phyloP scores from a whole-genome alignment of 2,329 filamentous ascomycete species.

The Aspergillus calidoustus region DNA sequence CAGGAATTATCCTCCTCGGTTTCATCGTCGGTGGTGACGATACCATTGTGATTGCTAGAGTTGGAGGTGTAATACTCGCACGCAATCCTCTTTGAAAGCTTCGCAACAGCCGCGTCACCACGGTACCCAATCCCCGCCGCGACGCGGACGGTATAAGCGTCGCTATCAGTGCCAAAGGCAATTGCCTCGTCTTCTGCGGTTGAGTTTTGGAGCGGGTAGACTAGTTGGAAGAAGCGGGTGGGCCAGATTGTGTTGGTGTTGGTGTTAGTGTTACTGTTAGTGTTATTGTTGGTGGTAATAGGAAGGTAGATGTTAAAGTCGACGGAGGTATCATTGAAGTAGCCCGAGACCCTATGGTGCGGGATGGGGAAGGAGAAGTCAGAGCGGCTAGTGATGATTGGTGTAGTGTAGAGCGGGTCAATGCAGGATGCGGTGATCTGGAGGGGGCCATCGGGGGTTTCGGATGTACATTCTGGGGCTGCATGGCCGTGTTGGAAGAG shows the following conservation, averaged over 20 bases:
- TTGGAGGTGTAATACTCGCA: neutral
- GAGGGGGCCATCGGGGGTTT: neutral
- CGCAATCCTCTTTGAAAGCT: neutral
- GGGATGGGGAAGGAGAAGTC: neutral
- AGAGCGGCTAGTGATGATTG: neutral
- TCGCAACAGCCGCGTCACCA: neutral
- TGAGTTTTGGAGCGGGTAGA: neutral
- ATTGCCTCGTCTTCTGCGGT: neutral
- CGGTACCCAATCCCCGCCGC: neutral
- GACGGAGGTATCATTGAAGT: neutral
- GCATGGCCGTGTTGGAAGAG: too few species aligned
- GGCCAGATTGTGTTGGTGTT: too few species aligned
- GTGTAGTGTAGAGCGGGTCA: neutral
- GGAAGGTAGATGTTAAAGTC: neutral
- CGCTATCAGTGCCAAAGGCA: neutral
- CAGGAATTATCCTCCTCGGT: too few species aligned
- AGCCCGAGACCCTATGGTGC: neutral
- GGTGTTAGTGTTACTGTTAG: neutral
- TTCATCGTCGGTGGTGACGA: too few species aligned
- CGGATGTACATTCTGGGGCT: too few species aligned
- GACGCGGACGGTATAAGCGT: neutral
- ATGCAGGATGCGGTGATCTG: neutral
- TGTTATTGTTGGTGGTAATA: neutral
- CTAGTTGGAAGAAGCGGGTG: neutral
- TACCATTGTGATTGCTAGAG: too few species aligned